Percentiles rank a stretch among this genome's conserved stretches.
These are phyloP conservation scores for Haberlea rhodopensis DNA, from an alignment of 257 asterid species.

Conservation along the genomic window DNA sequence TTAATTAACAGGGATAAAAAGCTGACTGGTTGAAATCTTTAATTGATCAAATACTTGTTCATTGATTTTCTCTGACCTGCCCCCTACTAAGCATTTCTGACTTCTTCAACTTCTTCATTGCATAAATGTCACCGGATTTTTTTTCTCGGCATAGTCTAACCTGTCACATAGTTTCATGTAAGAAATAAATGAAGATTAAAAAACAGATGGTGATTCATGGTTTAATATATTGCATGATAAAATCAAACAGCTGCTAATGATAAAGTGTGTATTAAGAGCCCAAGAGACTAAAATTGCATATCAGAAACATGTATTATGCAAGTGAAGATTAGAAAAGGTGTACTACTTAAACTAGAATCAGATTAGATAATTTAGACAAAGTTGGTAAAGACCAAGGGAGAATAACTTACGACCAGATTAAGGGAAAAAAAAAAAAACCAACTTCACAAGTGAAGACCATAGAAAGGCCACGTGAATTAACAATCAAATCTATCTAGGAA, in stretches of 20 bases:
- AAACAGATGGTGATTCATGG: too few species aligned
- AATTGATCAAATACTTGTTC: neutral
- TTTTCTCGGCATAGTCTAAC: slow-evolving; percentile 79
- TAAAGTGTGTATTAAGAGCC: neutral
- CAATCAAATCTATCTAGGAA: neutral
- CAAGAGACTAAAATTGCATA: neutral
- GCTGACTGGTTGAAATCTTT: neutral
- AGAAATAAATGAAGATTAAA: slow-evolving; percentile 23
- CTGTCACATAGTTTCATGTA: slow-evolving; percentile 37
- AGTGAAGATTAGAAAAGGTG: neutral
- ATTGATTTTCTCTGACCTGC: slow-evolving; percentile 51
- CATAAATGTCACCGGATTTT: slow-evolving; percentile 62
- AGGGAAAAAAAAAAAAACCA: neutral
- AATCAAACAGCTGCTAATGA: neutral
- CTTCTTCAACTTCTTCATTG: slow-evolving; percentile 87
- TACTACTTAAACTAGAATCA: neutral
- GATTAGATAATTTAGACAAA: neutral
- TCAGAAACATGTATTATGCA: neutral
- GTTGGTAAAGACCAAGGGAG: neutral
- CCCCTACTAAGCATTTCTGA: slow-evolving; percentile 90
- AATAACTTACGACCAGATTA: neutral
- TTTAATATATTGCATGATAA: neutral
- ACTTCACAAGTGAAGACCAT: neutral
- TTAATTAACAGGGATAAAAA: neutral
- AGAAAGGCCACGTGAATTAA: neutral